Evolutionary conservation across 495 filamentous ascomycete species (phyloP).

Genomic region (Rhizodiscina lignyota): DNA sequence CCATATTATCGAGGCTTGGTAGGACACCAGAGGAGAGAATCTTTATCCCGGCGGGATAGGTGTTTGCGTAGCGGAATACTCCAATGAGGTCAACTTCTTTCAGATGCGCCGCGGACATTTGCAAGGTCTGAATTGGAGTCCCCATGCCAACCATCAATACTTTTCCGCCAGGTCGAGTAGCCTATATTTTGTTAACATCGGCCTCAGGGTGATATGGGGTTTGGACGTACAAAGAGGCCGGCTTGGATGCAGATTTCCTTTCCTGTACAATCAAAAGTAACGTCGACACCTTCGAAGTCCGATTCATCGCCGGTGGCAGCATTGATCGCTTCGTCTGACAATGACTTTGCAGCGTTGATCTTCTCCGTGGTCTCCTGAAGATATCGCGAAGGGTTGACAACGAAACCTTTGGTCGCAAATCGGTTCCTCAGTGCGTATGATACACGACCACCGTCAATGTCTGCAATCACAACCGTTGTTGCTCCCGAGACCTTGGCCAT

Average conservation of each 20-base stretch:
- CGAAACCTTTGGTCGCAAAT: conserved; percentile 15
- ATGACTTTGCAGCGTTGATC: conserved; percentile 11
- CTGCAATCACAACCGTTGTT: conserved; percentile 16
- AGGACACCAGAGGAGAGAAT: conserved; percentile 14
- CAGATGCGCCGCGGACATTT: conserved; percentile 16
- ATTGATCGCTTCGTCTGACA: conserved; percentile 11
- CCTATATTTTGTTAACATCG: conserved; percentile 1
- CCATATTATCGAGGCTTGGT: conserved; percentile 15
- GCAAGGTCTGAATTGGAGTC: conserved; percentile 17
- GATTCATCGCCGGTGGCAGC: conserved; percentile 11
- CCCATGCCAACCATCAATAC: conserved; percentile 20
- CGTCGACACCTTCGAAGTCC: conserved; percentile 15
- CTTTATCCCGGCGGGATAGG: conserved; percentile 17
- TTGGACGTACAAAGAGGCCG: conserved; percentile 14
- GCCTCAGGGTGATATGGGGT: background rate
- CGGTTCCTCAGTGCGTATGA: conserved; percentile 14
- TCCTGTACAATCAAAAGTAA: conserved; percentile 20
- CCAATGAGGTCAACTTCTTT: conserved; percentile 18
- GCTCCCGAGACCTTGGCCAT: conserved; percentile 17
- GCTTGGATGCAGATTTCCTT: conserved; percentile 19
- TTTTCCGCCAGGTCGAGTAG: conserved; percentile 17
- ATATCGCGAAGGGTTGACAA: conserved; percentile 11
- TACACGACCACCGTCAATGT: conserved; percentile 16
- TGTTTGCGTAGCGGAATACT: conserved; percentile 19
- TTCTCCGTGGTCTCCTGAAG: conserved; percentile 8